Evolutionary conservation across 2,329 filamentous ascomycete genomes (phyloP).

Genomic region (Rugonectria rugulosa): DNA sequence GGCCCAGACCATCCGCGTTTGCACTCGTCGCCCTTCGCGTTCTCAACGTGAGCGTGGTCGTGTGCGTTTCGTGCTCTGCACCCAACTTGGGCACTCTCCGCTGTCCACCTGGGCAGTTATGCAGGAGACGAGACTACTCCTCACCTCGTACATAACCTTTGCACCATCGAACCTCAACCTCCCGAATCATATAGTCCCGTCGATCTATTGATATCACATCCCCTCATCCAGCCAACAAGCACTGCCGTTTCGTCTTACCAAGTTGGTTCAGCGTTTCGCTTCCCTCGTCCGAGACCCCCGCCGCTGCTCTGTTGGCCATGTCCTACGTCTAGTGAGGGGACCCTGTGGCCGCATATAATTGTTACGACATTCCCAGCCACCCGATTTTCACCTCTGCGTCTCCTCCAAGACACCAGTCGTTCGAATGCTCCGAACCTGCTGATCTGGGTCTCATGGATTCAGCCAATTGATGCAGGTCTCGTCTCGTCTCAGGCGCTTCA

Average conservation of each 20-base stretch:
- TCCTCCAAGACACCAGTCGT: neutral
- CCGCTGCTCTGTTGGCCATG: constrained; percentile 11
- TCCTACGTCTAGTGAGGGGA: constrained; percentile 1
- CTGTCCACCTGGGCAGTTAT: neutral
- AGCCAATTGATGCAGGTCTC: neutral
- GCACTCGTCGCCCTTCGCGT: constrained; percentile 20
- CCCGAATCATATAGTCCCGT: neutral
- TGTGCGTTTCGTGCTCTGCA: constrained; percentile 27
- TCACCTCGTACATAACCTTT: neutral
- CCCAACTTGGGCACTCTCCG: too few relatives aligned
- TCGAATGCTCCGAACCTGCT: neutral
- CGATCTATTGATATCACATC: neutral
- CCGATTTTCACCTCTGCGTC: neutral
- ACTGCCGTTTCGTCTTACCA: neutral
- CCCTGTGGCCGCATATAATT: constrained; percentile 20
- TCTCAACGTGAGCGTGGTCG: constrained; percentile 12
- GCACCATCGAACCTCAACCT: neutral
- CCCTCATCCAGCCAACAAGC: neutral
- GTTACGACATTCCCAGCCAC: constrained; percentile 11
- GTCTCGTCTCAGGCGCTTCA: neutral
- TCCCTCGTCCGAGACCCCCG: constrained; percentile 2
- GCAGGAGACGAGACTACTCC: too few relatives aligned
- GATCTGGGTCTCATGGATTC: neutral
- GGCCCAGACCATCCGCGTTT: constrained; percentile 35
- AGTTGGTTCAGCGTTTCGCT: neutral